Conservation (phyloP, 2,329 filamentous ascomycete species). For the Colletotrichum sp. region DNA sequence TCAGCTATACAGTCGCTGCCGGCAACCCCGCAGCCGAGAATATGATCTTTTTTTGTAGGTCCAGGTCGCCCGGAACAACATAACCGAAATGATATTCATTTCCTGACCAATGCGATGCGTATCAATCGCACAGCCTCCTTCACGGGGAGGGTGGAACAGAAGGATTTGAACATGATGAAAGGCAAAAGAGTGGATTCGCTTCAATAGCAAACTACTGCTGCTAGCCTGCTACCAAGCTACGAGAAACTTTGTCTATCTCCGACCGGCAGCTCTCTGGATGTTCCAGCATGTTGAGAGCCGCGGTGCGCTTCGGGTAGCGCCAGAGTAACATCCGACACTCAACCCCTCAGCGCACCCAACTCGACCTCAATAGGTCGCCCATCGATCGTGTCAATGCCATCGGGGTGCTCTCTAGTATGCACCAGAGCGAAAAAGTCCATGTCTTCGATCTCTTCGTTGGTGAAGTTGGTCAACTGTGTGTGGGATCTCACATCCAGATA, state of each 20-base stretch:
- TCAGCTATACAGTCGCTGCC: background rate
- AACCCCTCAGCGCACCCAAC: background rate
- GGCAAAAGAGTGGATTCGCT: background rate
- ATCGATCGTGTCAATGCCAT: background rate
- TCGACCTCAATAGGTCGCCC: background rate
- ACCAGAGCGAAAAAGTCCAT: background rate
- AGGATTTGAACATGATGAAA: background rate
- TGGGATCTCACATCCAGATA: slow-evolving; percentile 21
- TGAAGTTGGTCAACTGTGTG: slow-evolving; percentile 2
- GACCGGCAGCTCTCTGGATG: background rate
- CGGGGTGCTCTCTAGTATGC: background rate
- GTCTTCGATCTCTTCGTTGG: background rate
- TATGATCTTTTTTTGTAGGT: background rate
- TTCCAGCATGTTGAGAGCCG: background rate
- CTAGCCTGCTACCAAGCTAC: background rate
- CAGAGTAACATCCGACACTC: background rate
- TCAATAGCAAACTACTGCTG: background rate
- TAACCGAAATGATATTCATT: background rate
- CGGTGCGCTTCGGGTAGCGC: background rate
- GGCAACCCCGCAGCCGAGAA: background rate
- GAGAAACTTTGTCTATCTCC: background rate
- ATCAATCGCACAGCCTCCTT: background rate
- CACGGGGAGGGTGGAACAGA: background rate
- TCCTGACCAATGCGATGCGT: background rate
- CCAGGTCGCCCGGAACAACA: background rate